Evolutionary conservation across 2,329 filamentous ascomycete species (phyloP).

Genomic region (Colletotrichum cuscutae): DNA sequence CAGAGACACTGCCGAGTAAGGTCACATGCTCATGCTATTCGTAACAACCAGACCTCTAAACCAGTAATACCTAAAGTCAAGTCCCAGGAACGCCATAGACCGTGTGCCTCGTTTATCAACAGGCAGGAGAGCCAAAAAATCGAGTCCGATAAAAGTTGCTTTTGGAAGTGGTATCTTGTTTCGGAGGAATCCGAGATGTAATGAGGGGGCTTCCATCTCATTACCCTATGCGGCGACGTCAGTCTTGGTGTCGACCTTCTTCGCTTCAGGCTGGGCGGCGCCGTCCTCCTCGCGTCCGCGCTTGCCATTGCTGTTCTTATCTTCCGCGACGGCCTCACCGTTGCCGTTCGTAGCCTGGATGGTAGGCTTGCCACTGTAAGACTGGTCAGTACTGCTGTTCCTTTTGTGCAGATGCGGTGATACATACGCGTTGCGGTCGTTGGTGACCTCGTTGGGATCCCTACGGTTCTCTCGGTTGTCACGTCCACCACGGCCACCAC

Average conservation of each 20-base stretch:
- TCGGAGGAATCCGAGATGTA: slow-evolving; percentile 7
- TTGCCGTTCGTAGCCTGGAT: slow-evolving; percentile 58
- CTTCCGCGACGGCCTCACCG: slow-evolving; percentile 43
- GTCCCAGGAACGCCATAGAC: slow-evolving; percentile 34
- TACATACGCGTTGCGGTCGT: slow-evolving; percentile 47
- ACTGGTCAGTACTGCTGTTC: slow-evolving; percentile 18
- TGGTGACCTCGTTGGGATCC: slow-evolving; percentile 43
- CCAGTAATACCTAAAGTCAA: slow-evolving; percentile 33
- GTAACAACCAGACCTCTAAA: slow-evolving; percentile 35
- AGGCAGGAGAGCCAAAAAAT: slow-evolving; percentile 33
- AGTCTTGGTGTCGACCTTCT: slow-evolving; percentile 70
- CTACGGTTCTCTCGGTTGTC: slow-evolving; percentile 49
- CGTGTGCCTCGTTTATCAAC: slow-evolving; percentile 25
- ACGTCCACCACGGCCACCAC: slow-evolving; percentile 51
- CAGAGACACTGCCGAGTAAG: slow-evolving; percentile 13
- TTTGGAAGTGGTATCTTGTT: slow-evolving; percentile 36
- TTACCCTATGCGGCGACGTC: slow-evolving; percentile 36
- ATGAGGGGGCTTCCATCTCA: slow-evolving; percentile 1
- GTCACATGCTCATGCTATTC: slow-evolving; percentile 34
- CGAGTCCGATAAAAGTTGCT: slow-evolving; percentile 32
- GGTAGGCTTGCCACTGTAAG: slow-evolving; percentile 47
- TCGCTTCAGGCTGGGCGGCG: slow-evolving; percentile 61
- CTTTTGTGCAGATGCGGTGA: background rate
- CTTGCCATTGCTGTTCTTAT: slow-evolving; percentile 56
- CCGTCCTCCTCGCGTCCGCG: slow-evolving; percentile 65